phyloP scores from a whole-genome alignment of 2,329 filamentous ascomycete genomes.

The Tolypocladium nubicola region DNA sequence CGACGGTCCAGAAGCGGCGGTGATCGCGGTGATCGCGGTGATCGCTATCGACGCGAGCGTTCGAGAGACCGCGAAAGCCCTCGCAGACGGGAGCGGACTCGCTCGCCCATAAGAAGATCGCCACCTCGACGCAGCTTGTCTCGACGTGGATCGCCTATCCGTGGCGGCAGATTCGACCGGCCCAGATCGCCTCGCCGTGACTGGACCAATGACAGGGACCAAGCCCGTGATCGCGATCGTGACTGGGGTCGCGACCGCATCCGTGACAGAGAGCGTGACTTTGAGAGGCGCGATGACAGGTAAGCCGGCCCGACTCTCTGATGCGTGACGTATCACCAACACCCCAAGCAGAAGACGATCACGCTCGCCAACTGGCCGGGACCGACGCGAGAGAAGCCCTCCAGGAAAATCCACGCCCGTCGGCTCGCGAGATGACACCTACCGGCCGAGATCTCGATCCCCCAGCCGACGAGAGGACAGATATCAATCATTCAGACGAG shows the following conservation, averaged over 20 bases:
- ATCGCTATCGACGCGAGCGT: conserved; percentile 30
- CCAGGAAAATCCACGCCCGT: conserved; percentile 15
- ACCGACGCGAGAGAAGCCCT: conserved; percentile 28
- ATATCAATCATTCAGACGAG: conserved; percentile 32
- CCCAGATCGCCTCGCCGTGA: conserved; percentile 26
- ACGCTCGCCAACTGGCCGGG: conserved; percentile 40
- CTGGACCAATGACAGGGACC: conserved; percentile 21
- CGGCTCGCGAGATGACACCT: conserved; percentile 29
- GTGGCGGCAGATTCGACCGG: conserved; percentile 26
- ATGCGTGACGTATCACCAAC: not conserved
- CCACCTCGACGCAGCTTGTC: conserved; percentile 27
- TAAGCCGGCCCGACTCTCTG: conserved; percentile 8
- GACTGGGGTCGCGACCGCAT: conserved; percentile 18
- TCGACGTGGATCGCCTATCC: conserved; percentile 22
- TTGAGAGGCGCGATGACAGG: conserved; percentile 32
- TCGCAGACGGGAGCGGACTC: conserved; percentile 23
- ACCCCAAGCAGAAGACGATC: conserved; percentile 34
- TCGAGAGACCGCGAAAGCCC: conserved; percentile 29
- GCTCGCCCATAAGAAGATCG: conserved; percentile 25
- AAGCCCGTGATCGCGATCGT: conserved; percentile 19
- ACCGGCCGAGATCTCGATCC: conserved; percentile 42
- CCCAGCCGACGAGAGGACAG: conserved; percentile 35
- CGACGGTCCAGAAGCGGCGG: conserved; percentile 30
- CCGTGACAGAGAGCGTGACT: conserved; percentile 20
- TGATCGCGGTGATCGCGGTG: conserved; percentile 29